phyloP scores from a whole-genome alignment of 1,284 basidiomycete genomes.

The Sanguinoderma infundibulare region DNA sequence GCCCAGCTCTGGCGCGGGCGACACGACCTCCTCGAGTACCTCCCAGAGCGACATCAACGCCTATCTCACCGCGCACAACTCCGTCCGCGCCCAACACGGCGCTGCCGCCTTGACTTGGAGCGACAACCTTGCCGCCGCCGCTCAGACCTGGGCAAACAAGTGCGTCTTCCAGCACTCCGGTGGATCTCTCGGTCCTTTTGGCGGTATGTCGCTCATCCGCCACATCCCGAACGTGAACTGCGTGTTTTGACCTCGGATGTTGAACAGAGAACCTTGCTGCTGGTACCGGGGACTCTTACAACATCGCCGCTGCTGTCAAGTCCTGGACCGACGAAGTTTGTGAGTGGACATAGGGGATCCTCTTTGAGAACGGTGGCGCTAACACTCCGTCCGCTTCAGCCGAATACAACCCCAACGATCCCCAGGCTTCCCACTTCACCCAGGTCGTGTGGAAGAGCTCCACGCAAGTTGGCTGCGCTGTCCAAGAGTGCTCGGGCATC shows the following conservation, averaged over 20 bases:
- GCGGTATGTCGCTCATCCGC: conserved; percentile 46
- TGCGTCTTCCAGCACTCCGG: conserved; percentile 70
- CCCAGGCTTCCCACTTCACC: conserved; percentile 67
- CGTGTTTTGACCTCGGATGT: not conserved
- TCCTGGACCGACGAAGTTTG: conserved; percentile 65
- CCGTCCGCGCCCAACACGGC: conserved; percentile 60
- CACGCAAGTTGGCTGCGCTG: conserved; percentile 66
- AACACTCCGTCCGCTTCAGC: conserved; percentile 39
- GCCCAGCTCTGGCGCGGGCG: conserved; percentile 1
- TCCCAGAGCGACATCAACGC: conserved; percentile 36
- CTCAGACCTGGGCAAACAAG: conserved; percentile 66
- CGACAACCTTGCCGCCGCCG: conserved; percentile 54
- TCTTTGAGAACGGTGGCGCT: not conserved
- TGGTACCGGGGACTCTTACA: conserved; percentile 58
- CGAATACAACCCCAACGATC: conserved; percentile 60
- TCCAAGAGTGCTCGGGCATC: conserved; percentile 54
- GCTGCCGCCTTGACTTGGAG: conserved; percentile 63
- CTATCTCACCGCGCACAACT: conserved; percentile 65
- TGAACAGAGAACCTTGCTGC: conserved; percentile 67
- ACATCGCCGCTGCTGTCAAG: conserved; percentile 52
- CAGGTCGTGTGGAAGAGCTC: conserved; percentile 73
- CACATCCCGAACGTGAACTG: not conserved
- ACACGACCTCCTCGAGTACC: no score
- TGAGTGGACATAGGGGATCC: conserved; percentile 22
- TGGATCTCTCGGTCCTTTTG: conserved; percentile 61